Percentiles rank a stretch among this genome's conserved stretches.
Conservation (phyloP, 2,329 filamentous ascomycete genomes). For the Fusarium anguioides region DNA sequence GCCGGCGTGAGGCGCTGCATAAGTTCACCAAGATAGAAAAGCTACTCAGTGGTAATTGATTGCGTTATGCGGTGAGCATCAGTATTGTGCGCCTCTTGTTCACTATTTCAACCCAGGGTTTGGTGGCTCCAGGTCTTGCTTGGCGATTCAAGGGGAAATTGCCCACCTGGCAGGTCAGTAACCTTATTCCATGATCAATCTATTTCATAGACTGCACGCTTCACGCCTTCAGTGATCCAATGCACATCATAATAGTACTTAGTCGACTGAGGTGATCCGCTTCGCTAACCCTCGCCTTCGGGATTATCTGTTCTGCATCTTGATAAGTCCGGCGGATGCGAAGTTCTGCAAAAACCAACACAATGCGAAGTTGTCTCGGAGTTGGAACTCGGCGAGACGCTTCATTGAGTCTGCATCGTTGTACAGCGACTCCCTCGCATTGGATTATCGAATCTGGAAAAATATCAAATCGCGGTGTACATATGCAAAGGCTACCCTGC, state of each 20-base stretch:
- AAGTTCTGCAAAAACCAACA: background rate
- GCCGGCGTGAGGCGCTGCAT: conserved; percentile 2
- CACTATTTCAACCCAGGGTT: background rate
- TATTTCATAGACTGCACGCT: background rate
- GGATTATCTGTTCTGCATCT: background rate
- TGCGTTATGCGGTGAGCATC: background rate
- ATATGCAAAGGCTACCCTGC: conserved; percentile 33
- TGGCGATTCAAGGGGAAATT: background rate
- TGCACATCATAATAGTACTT: background rate
- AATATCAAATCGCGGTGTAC: background rate
- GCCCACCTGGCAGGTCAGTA: background rate
- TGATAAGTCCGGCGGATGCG: background rate
- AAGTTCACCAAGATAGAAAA: background rate
- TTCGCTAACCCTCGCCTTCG: background rate
- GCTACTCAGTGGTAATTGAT: background rate
- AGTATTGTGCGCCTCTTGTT: background rate
- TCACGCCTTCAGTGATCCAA: background rate
- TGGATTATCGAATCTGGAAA: background rate
- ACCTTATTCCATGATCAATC: background rate
- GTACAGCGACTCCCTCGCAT: background rate
- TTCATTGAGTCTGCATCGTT: background rate
- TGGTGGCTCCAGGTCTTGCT: too few relatives aligned
- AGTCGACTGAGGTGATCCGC: background rate
- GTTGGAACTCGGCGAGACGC: background rate
- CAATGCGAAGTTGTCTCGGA: background rate